Evolutionary conservation across 768 basidiomycete genomes (phyloP), one percentile per base, ranked within the genome.

Genomic region (Macrolepiota dolichaula): DNA sequence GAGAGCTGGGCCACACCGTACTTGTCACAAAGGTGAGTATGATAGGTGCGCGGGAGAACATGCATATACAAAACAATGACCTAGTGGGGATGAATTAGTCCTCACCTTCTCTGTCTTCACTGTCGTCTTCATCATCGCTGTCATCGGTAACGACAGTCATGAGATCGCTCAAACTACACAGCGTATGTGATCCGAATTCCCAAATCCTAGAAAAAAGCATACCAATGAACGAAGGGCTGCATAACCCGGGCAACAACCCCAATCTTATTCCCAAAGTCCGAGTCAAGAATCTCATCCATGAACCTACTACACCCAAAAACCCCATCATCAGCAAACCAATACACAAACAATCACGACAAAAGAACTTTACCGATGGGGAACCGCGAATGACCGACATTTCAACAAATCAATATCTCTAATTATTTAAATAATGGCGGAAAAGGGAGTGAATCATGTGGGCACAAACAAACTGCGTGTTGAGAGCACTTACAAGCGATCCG

Each of bases 381-480:
- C 92, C 2, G 81, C 87, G 36, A 93, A 85, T n/a, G 87, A 86
- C 25, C 94, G 85, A 62, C 91, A 88, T 72, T 92, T 92, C 63
- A 99, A 75, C 53, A 98, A 74, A 71, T 96, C 96, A 65, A 99
- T 98, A 70, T 98, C 94, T 72, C 89, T 91, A 62, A 76, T 50
- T 80, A 71, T 38, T 90, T 88, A 66, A 99, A 98, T 24, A 52
- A 37, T n/a, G 13, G 25, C 15, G 37, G 27, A 13, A 32, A 42
- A 53, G 22, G n/a, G n/a, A 27, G 9, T 27, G 11, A 40, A 38
- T 44, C 15, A 9, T 29, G 15, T 42, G n/a, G 44, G 47, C n/a
- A 50, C 42, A n/a, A n/a, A n/a, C n/a, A n/a, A n/a, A n/a, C n/a
- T n/a, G n/a, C n/a, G n/a, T n/a, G n/a, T n/a, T 27, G 61, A 61